phyloP scores from a whole-genome alignment of 2,329 filamentous ascomycete species.

The Phyllosticta citriasiana region DNA sequence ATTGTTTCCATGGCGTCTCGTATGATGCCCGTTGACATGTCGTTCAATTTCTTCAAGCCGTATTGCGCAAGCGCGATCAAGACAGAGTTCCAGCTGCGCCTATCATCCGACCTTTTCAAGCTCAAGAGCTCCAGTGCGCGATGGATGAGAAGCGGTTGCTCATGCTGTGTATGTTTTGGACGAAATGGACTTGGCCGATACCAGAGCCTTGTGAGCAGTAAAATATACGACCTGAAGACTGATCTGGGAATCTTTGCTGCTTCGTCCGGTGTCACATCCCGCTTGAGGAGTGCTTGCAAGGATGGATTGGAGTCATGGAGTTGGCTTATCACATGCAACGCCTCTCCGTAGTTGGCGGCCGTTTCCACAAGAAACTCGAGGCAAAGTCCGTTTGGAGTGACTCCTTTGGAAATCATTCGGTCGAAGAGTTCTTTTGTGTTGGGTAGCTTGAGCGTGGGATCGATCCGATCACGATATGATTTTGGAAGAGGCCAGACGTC shows the following conservation, averaged over 20 bases:
- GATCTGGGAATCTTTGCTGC: constrained; percentile 23
- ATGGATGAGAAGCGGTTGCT: neutral
- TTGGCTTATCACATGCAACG: neutral
- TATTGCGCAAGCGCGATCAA: constrained; percentile 12
- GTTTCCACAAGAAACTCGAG: constrained; percentile 46
- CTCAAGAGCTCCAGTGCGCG: constrained; percentile 20
- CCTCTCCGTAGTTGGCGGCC: constrained; percentile 1
- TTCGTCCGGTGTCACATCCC: constrained; percentile 10
- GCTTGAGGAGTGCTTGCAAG: constrained; percentile 1
- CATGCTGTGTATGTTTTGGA: neutral
- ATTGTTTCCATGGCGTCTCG: neutral
- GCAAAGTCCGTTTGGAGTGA: constrained; percentile 41
- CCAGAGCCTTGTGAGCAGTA: constrained; percentile 38
- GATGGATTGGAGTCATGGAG: neutral
- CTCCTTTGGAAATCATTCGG: constrained; percentile 43
- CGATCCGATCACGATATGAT: constrained; percentile 55
- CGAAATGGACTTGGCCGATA: constrained; percentile 21
- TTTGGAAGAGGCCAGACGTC: constrained; percentile 47
- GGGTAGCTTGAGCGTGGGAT: constrained; percentile 52
- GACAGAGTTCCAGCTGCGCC: constrained; percentile 17
- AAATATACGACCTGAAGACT: constrained; percentile 43
- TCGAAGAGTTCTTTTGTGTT: constrained; percentile 48
- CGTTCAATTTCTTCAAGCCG: neutral
- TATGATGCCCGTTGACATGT: neutral
- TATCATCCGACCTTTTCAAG: constrained; percentile 10